Evolutionary conservation across 2,329 filamentous ascomycete species (phyloP), one percentile per base, ranked within the genome.

Genomic region (Capronia coronata): DNA sequence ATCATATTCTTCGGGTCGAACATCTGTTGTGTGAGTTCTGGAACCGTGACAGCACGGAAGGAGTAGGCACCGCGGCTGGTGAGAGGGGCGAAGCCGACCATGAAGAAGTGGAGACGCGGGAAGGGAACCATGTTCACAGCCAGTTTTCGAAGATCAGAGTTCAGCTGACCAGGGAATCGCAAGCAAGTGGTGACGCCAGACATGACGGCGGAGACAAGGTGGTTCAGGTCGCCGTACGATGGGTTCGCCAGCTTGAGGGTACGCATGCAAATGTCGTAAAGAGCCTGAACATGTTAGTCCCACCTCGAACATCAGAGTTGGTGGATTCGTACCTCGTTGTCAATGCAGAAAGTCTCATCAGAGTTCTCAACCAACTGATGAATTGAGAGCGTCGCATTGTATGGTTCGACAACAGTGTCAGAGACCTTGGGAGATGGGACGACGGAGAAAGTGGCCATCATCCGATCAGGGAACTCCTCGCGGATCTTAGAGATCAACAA

Each of bases 1-100:
- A 98, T 98, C 91, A 98, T 98, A 85, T 98, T 98, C 89, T 97
- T 98, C 68, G 93, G 91, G 79, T 98, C 93, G 80, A 94, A 98
- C 89, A 98, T 97, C 76, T 98, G 93, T 80, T 98, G 93, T 67
- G 93, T 97, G 72, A 98, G 82, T 80, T 98, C 93, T 51, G 93
- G 91, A 56, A 98, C 93, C 67, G 85, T 90, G 73, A 97, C 86
- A 62, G 93, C 91, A 70, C 93, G 93, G 91, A 97, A 98, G 64
- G 87, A 88, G 80, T 94, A 75, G 62, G 91, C 86, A 65, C 84
- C 83, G 73, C 86, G 84, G 75, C 88, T 94, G 72, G 93, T 98
- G 67, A 98, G 82, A 70, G 93, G 93, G 74, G 93, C 91, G 72
- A 98, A 98, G 73, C 93, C 93, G 71, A 98, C 93, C 93, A 98